Evolutionary conservation across 2,329 filamentous ascomycete species (phyloP), one percentile per base, ranked within the genome.

Genomic region (Fusarium proliferatum): DNA sequence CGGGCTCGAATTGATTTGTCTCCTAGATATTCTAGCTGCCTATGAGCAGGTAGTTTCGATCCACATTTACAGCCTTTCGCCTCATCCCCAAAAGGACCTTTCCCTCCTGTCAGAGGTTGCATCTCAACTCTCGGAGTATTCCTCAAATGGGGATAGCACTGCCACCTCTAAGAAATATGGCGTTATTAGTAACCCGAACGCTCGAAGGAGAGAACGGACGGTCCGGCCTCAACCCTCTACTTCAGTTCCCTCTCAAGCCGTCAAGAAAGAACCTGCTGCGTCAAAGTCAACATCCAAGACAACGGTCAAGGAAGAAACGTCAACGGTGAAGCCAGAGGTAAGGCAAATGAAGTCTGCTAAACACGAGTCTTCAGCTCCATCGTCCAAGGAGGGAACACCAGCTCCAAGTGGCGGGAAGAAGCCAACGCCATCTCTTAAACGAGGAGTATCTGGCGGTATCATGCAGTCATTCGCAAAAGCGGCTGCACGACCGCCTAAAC

Each of bases 41-140:
- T 97, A 96, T 74, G 87, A 93, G 55, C 85, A 90, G n/a, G 90
- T 97, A 61, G 88, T 87, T 0, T 93, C 94, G 1, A 91, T 97
- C 67, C 94, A 98, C 77, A 85, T 98, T 48, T 98, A 98, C 84
- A 97, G 95, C 78, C 80, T 98, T 23, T 91, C 93, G 46, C 88
- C 93, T 3, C 88, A 90, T 42, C 88, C 91, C 2, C 85, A 95
- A 21, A 92, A 85, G 80, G 88, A 96, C 78, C 82, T 96, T 23
- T 90, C 94, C 76, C 81, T 92, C 2, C 85, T 98, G 43, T 90
- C 91, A 7, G 92, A 96, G 61, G 89, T 91, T 43, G 90, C 90
- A 46, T 88, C 90, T 33, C 89, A 93, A 68, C 85, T 93, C 15
- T 83, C 87, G 23, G 85, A 86, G 12, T 84, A 91, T 6, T 85